Conservation (phyloP, 768 basidiomycete genomes). For the Amanita thiersii region DNA sequence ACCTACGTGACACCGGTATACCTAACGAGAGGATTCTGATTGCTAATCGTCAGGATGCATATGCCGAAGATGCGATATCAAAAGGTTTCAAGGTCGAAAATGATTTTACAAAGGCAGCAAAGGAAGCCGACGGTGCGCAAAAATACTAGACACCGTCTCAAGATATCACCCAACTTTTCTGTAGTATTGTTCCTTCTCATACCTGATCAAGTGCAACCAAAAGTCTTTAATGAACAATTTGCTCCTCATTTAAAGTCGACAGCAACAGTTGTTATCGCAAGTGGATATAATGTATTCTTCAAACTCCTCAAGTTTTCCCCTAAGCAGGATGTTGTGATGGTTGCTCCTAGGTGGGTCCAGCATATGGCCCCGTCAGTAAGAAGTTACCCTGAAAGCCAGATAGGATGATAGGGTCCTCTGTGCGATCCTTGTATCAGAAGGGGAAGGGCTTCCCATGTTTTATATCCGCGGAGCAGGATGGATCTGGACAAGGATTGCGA, state of each 20-base stretch:
- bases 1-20: slow-evolving; percentile 54
- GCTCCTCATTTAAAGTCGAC: slow-evolving; percentile 39
- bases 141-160: neutral
- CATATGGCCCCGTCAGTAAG: neutral
- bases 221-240: slow-evolving; percentile 50
- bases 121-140: slow-evolving; percentile 42
- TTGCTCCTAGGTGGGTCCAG: slow-evolving; percentile 43
- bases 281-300: slow-evolving; percentile 60
- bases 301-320: slow-evolving; percentile 46
- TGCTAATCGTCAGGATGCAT: slow-evolving; percentile 49
- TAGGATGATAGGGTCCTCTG: slow-evolving; percentile 64
- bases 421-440: slow-evolving; percentile 51
- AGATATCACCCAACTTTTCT: neutral
- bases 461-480: slow-evolving; percentile 57
- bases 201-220: slow-evolving; percentile 57
- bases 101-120: slow-evolving; percentile 47
- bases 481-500: slow-evolving; percentile 36
- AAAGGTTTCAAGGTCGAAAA: slow-evolving; percentile 53
- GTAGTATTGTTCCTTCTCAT: slow-evolving; percentile 53
- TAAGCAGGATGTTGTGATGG: slow-evolving; percentile 56
- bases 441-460: slow-evolving; percentile 59
- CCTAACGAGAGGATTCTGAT: slow-evolving; percentile 53
- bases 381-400: neutral
- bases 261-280: slow-evolving; percentile 48
- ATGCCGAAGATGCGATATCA: slow-evolving; percentile 47